Base-by-base conservation (phyloP, 2,329 filamentous ascomycete genomes). In the Aspergillus neoniger region DNA sequence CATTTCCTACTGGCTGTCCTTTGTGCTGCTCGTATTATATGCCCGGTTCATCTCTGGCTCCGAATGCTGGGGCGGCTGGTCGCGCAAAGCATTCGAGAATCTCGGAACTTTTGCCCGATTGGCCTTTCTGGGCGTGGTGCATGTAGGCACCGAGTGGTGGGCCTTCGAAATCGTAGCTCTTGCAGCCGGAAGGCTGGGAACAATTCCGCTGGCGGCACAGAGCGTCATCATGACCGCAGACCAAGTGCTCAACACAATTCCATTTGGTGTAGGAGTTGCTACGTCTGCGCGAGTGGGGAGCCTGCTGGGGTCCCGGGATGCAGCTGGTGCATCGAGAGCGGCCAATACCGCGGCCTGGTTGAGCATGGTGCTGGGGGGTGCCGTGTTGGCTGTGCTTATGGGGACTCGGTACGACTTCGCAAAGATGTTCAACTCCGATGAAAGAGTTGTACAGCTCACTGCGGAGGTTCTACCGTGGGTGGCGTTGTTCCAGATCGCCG, bases 141-240 rank as follows among this genome's bases (percentile, higher is more conserved):
- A 96, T 65, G 90, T 96, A 5, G 92, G 91, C 3, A 95, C 91
- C 0, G 92, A 96, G 76, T 96, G 91, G 92, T 96, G 92, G 92
- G 92, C 92, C 0, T 96, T 96, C 68, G 92, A 96, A 76, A 94
- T 96, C 65, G 91, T 96, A 1, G 91, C 91, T 1, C 83, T 96
- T 0, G 91, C 90, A 2, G 91, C 92, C 5, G 92, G 92, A 1
- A 85, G 88, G 38, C 83, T 96, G 0, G 92, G 92, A 3, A 93
- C 90, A 0, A 85, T 92, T 36, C 84, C 91, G 0, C 82, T 96
- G 0, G 92, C 92, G 1, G 90, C 92, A 0, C 92, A 96, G 75
- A 90, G 87, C 51, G 91, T 96, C 21, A 92, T 96, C 72, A 96
- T 96, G 91, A 96, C 91, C 0, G 87, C 90, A 0, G 91, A 96